Evolutionary conservation across 208 protist species (phyloP).

Genomic region (Trypanosoma cruzi): DNA sequence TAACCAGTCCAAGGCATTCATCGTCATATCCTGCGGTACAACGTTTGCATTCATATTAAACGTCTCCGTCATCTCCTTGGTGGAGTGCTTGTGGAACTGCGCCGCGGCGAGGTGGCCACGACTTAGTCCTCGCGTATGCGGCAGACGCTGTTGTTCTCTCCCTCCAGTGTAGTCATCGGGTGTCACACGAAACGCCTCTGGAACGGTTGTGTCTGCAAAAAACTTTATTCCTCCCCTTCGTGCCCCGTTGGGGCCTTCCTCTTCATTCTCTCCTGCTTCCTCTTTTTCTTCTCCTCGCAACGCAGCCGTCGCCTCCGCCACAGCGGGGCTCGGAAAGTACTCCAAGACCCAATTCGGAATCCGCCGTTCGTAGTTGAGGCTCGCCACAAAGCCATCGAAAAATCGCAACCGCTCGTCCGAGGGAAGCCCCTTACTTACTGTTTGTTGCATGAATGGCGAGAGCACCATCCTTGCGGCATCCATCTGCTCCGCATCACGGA

Average conservation of each 20-base stretch:
- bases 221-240: conserved; percentile 57
- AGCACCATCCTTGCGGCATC: neutral
- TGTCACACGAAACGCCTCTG: conserved; percentile 57
- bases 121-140: conserved; percentile 44
- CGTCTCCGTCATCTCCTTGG: conserved; percentile 73
- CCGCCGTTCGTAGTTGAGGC: conserved; percentile 81
- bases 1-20: conserved; percentile 84
- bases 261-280: conserved; percentile 26
- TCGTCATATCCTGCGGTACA: conserved; percentile 86
- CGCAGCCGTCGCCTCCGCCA: conserved; percentile 8
- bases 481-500: neutral
- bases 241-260: neutral
- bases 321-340: conserved; percentile 33
- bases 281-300: neutral
- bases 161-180: conserved; percentile 50
- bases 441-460: conserved; percentile 1
- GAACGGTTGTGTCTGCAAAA: conserved; percentile 68
- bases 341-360: conserved; percentile 86
- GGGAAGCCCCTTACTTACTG: conserved; percentile 42
- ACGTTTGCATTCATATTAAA: conserved; percentile 92
- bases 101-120: conserved; percentile 85
- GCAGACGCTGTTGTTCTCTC: conserved; percentile 3
- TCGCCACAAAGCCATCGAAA: conserved; percentile 73
- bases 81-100: conserved; percentile 71
- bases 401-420: conserved; percentile 58